Evolutionary conservation across 345 rosid genomes (phyloP).

Genomic region (Eucalyptus curtisii): DNA sequence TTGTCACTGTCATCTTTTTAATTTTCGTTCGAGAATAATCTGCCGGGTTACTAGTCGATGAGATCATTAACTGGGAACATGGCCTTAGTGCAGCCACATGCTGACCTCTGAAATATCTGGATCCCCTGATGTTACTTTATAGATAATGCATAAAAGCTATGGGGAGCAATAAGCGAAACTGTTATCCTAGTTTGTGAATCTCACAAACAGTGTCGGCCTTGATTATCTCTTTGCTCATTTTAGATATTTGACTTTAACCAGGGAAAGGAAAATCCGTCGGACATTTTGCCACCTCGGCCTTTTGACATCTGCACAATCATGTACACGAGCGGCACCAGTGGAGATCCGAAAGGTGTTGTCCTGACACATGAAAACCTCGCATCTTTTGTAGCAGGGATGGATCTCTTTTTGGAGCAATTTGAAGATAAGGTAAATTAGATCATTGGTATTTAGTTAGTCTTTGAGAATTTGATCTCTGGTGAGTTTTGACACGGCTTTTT

Average conservation of each 20-base stretch:
- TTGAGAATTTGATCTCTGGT: background rate
- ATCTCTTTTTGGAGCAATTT: conserved; percentile 75
- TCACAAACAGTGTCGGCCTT: background rate
- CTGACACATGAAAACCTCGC: conserved; percentile 72
- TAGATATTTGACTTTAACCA: background rate
- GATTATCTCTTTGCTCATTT: background rate
- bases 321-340: conserved; percentile 99
- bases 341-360: conserved; percentile 94
- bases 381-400: conserved; percentile 48
- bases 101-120: background rate
- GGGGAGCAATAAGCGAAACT: background rate
- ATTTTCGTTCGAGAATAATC: background rate
- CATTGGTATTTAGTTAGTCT: background rate
- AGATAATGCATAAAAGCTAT: background rate
- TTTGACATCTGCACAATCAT: conserved; percentile 72
- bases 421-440: conserved; percentile 63
- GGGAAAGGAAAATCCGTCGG: conserved; percentile 62
- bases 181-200: background rate
- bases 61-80: background rate
- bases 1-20: background rate
- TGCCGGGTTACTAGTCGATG: background rate
- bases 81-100: background rate
- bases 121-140: background rate
- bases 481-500: background rate
- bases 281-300: conserved; percentile 50